Conservation (phyloP, 1,139 yeast genomes). For the Scheffersomyces stambukii region DNA sequence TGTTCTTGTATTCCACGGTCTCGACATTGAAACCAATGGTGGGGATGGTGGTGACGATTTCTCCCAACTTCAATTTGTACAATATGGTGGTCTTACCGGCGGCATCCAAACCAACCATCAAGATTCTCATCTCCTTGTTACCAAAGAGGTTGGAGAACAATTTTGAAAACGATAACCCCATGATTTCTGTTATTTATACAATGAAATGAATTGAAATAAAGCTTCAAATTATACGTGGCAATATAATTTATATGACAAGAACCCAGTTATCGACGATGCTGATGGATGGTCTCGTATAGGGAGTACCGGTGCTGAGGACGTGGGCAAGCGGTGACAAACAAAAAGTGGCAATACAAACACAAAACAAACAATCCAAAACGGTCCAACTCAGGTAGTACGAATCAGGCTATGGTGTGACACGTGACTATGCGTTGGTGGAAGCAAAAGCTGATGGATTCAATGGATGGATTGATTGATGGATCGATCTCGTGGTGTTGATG, state of each 20-base stretch:
- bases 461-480: constrained; percentile 5
- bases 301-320: too few relatives aligned
- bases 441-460: constrained; percentile 2
- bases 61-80: constrained; percentile 40
- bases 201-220: too few relatives aligned
- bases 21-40: constrained; percentile 42
- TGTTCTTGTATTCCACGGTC: constrained; percentile 40
- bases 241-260: too few relatives aligned
- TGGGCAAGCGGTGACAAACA: too few relatives aligned
- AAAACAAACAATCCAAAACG: too few relatives aligned
- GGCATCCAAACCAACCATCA: constrained; percentile 43
- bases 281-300: too few relatives aligned
- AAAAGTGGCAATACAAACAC: too few relatives aligned
- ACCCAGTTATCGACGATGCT: too few relatives aligned
- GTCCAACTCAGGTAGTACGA: too few relatives aligned
- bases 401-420: too few relatives aligned
- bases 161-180: constrained; percentile 37
- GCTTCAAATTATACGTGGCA: too few relatives aligned
- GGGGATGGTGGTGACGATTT: constrained; percentile 40
- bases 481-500: constrained; percentile 3
- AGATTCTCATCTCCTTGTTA: constrained; percentile 41
- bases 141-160: constrained; percentile 35
- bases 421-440: too few relatives aligned
- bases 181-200: constrained; percentile 7
- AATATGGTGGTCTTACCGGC: constrained; percentile 43